Base-by-base conservation (phyloP, 176 grass and related monocot genomes). In the Musa itinerans region DNA sequence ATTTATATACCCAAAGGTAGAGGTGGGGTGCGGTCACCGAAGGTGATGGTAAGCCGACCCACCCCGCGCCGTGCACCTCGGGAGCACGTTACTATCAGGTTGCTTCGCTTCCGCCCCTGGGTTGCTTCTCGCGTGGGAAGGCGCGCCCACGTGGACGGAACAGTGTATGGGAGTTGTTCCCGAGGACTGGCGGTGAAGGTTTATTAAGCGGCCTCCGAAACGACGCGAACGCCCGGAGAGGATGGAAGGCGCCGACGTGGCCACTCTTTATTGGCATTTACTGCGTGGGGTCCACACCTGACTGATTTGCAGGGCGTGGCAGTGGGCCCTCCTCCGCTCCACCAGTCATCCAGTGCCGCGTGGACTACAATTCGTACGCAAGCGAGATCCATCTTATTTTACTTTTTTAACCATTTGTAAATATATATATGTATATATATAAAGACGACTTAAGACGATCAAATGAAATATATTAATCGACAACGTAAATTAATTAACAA, bases 91-190 rank as follows among this genome's bases (percentile, higher is more conserved):
- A 59, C 9, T 0, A 23, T 23, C 27, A 1, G 17, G 10, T 19
- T 56, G 6, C 0, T 29, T 23, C 5, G 66, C 26, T 19, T 43
- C 2, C 3, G 0, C 1, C 0, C 53, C 65, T 17, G 11, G 13
- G 24, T 1, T n/a, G 67, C 20, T 50, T 50, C 19, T 6, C 19
- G 25, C 25, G 54, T 75, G 26, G 54, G 54, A 2, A 58, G 25
- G 13, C 27, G 73, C 23, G 25, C 73, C 73, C 73, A 75, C 73
- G 73, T 75, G 54, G 54, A 25, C 15, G 25, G 73, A 75, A 17
- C 73, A 61, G 26, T 59, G 14, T 61, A 49, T 61, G 54, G 54
- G n/a, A 49, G 21, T 23, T 20, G 54, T 58, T 75, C 25, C 54
- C 73, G 54, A 75, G 73, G 73, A 75, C 16, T 25, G 54, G 16